These are phyloP conservation scores for Fusarium sp. DNA, from an alignment of 2,329 filamentous ascomycete species.

Conservation along the genomic window DNA sequence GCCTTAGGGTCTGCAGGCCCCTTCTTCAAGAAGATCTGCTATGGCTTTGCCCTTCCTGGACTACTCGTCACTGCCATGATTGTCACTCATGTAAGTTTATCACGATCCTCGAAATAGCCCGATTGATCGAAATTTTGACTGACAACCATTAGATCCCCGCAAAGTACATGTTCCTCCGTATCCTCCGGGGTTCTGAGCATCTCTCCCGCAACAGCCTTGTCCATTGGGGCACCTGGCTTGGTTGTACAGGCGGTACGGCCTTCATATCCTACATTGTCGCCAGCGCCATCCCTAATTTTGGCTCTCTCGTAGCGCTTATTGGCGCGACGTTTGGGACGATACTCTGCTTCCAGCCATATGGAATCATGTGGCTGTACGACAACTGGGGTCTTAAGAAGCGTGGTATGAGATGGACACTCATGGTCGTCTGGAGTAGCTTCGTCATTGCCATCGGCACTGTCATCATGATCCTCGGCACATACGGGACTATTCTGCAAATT, in stretches of 20 bases:
- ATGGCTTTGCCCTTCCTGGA: slow-evolving; percentile 53
- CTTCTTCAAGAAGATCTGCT: slow-evolving; percentile 57
- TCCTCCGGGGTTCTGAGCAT: slow-evolving; percentile 47
- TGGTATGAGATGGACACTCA: slow-evolving; percentile 5
- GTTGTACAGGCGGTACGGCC: slow-evolving; percentile 22
- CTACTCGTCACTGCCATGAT: slow-evolving; percentile 46
- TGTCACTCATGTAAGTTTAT: slow-evolving; percentile 44
- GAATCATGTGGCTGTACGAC: slow-evolving; percentile 36
- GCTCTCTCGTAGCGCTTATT: slow-evolving; percentile 29
- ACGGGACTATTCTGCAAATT: slow-evolving; percentile 25
- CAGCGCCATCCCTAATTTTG: slow-evolving; percentile 32
- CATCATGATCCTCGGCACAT: slow-evolving; percentile 26
- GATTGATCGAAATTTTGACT: neutral
- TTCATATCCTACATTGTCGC: slow-evolving; percentile 32
- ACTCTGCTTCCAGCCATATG: slow-evolving; percentile 36
- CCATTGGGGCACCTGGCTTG: slow-evolving; percentile 48
- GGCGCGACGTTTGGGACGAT: slow-evolving; percentile 33
- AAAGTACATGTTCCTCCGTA: slow-evolving; percentile 48
- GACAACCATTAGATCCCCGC: slow-evolving; percentile 22
- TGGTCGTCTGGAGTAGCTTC: slow-evolving; percentile 20
- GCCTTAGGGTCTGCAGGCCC: slow-evolving; percentile 58
- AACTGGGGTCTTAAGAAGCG: slow-evolving; percentile 13
- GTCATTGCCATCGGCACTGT: slow-evolving; percentile 23
- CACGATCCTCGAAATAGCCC: neutral
- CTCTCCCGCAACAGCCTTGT: slow-evolving; percentile 41